Conservation (phyloP, 2,329 filamentous ascomycete species). For the Exophiala viscosa region DNA sequence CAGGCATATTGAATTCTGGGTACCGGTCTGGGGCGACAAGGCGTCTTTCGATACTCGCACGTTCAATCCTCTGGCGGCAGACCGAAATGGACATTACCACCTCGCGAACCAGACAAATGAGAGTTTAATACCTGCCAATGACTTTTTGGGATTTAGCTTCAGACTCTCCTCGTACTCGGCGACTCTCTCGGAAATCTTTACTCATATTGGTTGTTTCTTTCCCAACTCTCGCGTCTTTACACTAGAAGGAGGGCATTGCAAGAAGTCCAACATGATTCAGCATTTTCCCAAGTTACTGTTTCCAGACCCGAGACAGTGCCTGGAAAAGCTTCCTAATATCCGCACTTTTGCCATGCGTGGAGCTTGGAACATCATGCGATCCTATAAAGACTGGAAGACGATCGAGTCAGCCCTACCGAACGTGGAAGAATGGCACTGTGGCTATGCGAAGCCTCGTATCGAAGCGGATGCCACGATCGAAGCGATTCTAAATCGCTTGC, state of each 20-base stretch:
- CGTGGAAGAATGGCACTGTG: conserved; percentile 54
- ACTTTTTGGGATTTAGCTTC: conserved; percentile 55
- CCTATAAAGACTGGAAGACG: conserved; percentile 58
- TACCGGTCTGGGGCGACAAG: conserved; percentile 65
- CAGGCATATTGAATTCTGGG: conserved; percentile 72
- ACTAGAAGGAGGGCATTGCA: conserved; percentile 71
- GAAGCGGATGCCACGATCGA: conserved; percentile 70
- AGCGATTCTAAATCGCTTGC: conserved; percentile 57
- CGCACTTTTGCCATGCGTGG: conserved; percentile 68
- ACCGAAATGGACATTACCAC: conserved; percentile 15
- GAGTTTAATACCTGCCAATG: conserved; percentile 40
- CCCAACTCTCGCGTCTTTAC: conserved; percentile 64
- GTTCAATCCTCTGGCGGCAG: conserved; percentile 11
- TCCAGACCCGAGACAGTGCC: conserved; percentile 29
- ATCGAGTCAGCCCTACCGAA: conserved; percentile 63
- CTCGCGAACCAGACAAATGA: conserved; percentile 16
- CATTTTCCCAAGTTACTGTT: conserved; percentile 47
- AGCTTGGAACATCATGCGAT: conserved; percentile 72
- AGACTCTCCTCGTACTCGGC: conserved; percentile 63
- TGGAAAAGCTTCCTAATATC: conserved; percentile 54
- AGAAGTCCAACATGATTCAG: conserved; percentile 66
- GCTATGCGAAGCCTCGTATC: conserved; percentile 66
- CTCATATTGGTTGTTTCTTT: conserved; percentile 58
- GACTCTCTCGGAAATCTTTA: conserved; percentile 66
- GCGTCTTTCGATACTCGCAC: conserved; percentile 16